Evolutionary conservation across 805 yeast species (phyloP).

Genomic region (Ascoidea rubescens): DNA sequence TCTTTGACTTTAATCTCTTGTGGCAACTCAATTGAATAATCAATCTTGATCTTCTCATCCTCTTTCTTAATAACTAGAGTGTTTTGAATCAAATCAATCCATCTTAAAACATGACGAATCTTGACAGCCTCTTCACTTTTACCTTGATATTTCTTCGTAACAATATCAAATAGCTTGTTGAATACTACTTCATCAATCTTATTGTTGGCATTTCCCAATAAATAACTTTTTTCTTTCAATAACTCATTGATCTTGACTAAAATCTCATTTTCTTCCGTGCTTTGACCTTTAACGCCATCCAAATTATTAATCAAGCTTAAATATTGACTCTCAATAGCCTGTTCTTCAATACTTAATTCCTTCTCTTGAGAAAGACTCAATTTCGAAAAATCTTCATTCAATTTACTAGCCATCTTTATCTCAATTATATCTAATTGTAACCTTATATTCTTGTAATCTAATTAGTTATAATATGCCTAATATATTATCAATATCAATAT

Average conservation of each 20-base stretch:
- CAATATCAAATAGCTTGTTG: background rate
- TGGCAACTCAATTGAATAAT: constrained; percentile 47
- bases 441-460: no score
- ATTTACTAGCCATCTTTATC: background rate
- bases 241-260: background rate
- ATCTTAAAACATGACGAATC: constrained; percentile 80
- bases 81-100: constrained; percentile 82
- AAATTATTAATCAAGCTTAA: no score
- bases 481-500: no score
- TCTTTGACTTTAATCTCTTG: constrained; percentile 54
- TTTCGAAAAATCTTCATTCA: no score
- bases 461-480: no score
- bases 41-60: constrained; percentile 39
- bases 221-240: no score
- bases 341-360: background rate
- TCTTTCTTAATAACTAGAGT: constrained; percentile 29
- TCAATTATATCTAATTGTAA: no score
- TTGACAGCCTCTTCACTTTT: constrained; percentile 22
- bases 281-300: background rate
- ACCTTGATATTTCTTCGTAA: no score
- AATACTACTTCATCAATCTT: no score
- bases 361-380: background rate
- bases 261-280: background rate
- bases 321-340: background rate
- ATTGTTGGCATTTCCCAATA: no score